phyloP scores from a whole-genome alignment of 2,329 filamentous ascomycete genomes.

The Cladorrhinum sp. region DNA sequence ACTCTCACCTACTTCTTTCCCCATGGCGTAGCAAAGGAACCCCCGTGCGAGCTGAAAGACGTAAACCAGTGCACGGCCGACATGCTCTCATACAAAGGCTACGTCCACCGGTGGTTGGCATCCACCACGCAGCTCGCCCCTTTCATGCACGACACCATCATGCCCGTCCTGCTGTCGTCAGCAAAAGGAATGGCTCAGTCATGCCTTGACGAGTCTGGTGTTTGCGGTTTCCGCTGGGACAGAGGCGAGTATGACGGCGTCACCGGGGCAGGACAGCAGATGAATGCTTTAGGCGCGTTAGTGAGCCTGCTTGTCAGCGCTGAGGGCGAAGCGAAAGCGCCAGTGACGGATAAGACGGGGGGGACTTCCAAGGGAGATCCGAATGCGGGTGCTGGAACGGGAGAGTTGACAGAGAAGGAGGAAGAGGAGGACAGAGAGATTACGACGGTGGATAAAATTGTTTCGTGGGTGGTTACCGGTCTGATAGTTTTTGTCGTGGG shows the following conservation, averaged over 20 bases:
- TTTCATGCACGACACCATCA: constrained; percentile 41
- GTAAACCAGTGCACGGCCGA: constrained; percentile 53
- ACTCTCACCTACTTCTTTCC: constrained; percentile 34
- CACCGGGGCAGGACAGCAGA: constrained; percentile 50
- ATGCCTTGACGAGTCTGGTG: constrained; percentile 42
- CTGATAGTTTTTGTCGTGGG: not conserved
- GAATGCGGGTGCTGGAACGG: constrained; percentile 27
- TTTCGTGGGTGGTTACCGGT: constrained; percentile 41
- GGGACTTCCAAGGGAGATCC: constrained; percentile 39
- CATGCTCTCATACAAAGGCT: constrained; percentile 57
- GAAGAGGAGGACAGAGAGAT: constrained; percentile 20
- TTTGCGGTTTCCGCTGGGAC: constrained; percentile 52
- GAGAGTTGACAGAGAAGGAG: not conserved
- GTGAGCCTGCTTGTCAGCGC: constrained; percentile 41
- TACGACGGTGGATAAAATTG: constrained; percentile 37
- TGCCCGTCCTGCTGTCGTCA: constrained; percentile 43
- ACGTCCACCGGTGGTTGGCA: constrained; percentile 50
- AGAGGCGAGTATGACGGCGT: constrained; percentile 44
- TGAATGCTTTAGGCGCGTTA: constrained; percentile 50
- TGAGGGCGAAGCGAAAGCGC: constrained; percentile 18
- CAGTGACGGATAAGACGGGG: constrained; percentile 41
- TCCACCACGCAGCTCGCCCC: constrained; percentile 48
- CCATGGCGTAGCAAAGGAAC: constrained; percentile 41
- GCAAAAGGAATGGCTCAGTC: constrained; percentile 46
- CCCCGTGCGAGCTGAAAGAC: constrained; percentile 51